Base-by-base conservation (phyloP, 768 basidiomycete genomes). In the Cystofilobasidium macerans region DNA sequence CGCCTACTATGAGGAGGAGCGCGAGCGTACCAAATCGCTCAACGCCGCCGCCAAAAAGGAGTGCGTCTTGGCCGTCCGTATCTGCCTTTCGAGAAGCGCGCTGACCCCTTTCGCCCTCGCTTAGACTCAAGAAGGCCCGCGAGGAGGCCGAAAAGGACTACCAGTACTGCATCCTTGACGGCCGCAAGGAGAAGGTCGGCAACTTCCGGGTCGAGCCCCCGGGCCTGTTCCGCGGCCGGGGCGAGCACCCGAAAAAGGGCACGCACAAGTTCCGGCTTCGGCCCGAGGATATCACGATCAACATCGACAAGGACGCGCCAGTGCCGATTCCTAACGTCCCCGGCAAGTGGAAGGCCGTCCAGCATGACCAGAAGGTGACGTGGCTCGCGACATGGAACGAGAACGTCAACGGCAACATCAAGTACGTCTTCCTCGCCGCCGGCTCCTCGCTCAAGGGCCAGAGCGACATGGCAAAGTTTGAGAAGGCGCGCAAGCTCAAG, bases 311-410 rank as follows among this genome's bases (percentile, higher is more conserved):
- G 71, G 82, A 81, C 56, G 81, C 81, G 0, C 82, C 85, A 2
- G 78, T 87, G 33, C 95, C 95, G 1, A 77, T 82, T n/a, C 90
- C 95, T 5, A 97, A 95, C 70, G 84, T 87, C 74, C 85, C 91
- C 24, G 94, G 95, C 51, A 82, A 84, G 48, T 99, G 95, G 95
- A 91, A 88, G 75, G 80, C 81, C 4, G 80, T 76, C 24, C 72
- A 75, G 14, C 89, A 98, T 73, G 93, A 98, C 74, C 86, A 93
- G 70, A 97, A 91, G 3, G 95, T 98, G 32, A 98, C 95, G 16
- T 99, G 95, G 95, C 81, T 99, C 57, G 95, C 95, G 6, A 93
- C 88, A 64, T 99, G 95, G 95, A 92, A 91, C 54, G 95, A 98
- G 77, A 99, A 99, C 73, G 85, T 98, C 77, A 98, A 98, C 73